These are phyloP conservation scores for Ogataea populi-albae DNA, from an alignment of 805 yeast species.

Conservation along the genomic window DNA sequence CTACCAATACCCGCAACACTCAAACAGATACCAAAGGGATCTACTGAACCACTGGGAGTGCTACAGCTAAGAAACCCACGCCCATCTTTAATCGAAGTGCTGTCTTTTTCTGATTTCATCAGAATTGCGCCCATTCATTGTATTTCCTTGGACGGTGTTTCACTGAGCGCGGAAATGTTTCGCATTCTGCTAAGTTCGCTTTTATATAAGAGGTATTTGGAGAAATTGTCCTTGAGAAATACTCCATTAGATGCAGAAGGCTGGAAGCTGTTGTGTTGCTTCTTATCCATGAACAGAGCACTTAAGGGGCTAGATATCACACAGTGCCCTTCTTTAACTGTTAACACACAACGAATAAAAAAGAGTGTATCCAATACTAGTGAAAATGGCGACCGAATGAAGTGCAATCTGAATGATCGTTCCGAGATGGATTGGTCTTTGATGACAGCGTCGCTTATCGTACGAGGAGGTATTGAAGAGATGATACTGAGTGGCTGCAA, in stretches of 20 bases:
- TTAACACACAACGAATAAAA: slow-evolving; percentile 41
- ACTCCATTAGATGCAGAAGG: slow-evolving; percentile 69
- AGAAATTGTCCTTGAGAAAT: slow-evolving; percentile 74
- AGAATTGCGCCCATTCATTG: slow-evolving; percentile 80
- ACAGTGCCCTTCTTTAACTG: slow-evolving; percentile 53
- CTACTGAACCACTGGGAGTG: slow-evolving; percentile 68
- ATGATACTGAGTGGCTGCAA: slow-evolving; percentile 75
- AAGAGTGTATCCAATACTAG: slow-evolving; percentile 24
- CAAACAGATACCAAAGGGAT: slow-evolving; percentile 75
- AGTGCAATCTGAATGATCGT: slow-evolving; percentile 51
- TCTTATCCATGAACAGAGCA: slow-evolving; percentile 59
- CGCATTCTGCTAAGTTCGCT: slow-evolving; percentile 69
- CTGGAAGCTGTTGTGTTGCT: slow-evolving; percentile 79
- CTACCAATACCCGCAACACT: slow-evolving; percentile 88
- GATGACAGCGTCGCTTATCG: slow-evolving; percentile 63
- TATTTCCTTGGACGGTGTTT: slow-evolving; percentile 75
- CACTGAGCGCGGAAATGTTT: slow-evolving; percentile 72
- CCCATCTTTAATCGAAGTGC: slow-evolving; percentile 84
- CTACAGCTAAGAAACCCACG: slow-evolving; percentile 79
- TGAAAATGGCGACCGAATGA: slow-evolving; percentile 38
- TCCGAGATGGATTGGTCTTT: slow-evolving; percentile 82
- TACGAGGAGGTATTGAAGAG: slow-evolving; percentile 77
- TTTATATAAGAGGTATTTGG: slow-evolving; percentile 60
- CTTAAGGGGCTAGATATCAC: slow-evolving; percentile 66
- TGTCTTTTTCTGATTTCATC: slow-evolving; percentile 84